Evolutionary conservation across 345 rosid species (phyloP).

Genomic region (Rubroshorea leprosula): DNA sequence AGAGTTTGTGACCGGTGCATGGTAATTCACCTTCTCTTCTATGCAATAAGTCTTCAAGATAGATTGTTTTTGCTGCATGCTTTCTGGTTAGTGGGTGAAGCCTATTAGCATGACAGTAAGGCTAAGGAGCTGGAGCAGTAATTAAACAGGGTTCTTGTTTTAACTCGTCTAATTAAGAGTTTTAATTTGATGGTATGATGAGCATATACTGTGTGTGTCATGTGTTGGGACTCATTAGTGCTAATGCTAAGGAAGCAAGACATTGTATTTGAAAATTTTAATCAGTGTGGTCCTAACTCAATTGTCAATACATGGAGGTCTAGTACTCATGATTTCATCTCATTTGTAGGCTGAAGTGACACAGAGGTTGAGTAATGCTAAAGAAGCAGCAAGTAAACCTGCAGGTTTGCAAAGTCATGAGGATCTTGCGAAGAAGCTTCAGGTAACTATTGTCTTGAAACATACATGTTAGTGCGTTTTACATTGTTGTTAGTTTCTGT

Average conservation of each 20-base stretch:
- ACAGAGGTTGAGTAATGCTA: slow-evolving; percentile 82
- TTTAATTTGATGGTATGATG: too few relatives aligned
- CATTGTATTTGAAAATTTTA: too few relatives aligned
- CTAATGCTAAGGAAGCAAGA: too few relatives aligned
- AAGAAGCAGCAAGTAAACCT: slow-evolving; percentile 68
- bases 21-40: slow-evolving; percentile 32
- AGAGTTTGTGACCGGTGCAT: slow-evolving; percentile 94
- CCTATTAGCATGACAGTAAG: too few relatives aligned
- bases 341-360: slow-evolving; percentile 80
- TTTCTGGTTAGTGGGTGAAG: too few relatives aligned
- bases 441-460: slow-evolving; percentile 36
- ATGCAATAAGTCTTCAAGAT: background rate
- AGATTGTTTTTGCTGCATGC: background rate
- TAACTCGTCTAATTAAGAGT: too few relatives aligned
- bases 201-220: too few relatives aligned
- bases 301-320: too few relatives aligned
- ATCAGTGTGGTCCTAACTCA: too few relatives aligned
- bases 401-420: slow-evolving; percentile 72
- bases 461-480: background rate
- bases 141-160: too few relatives aligned
- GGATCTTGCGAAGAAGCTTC: slow-evolving; percentile 95
- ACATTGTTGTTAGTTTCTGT: background rate
- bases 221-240: too few relatives aligned
- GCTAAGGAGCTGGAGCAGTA: too few relatives aligned
- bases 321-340: background rate